Evolutionary conservation across 1,284 basidiomycete genomes (phyloP).

Genomic region (Fomitopsis palustris): DNA sequence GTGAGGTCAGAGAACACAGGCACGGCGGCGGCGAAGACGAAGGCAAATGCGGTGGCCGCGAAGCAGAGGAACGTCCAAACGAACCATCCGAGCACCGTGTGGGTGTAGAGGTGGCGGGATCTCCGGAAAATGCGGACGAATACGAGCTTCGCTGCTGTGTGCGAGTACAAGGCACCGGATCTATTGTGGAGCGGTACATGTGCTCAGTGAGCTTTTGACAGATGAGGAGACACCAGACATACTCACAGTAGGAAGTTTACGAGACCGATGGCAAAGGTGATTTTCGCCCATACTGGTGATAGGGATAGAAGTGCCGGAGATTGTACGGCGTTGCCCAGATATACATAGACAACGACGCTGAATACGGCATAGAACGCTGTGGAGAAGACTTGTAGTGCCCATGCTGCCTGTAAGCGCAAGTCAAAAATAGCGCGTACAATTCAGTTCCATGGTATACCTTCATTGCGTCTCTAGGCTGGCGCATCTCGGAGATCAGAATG

Average conservation of each 20-base stretch:
- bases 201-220: no score
- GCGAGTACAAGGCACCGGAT: slow-evolving; percentile 44
- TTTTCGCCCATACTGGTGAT: slow-evolving; percentile 47
- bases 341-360: slow-evolving; percentile 52
- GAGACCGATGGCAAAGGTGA: slow-evolving; percentile 43
- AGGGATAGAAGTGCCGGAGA: slow-evolving; percentile 54
- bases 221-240: no score
- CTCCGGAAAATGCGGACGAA: slow-evolving; percentile 61
- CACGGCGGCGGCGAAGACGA: slow-evolving; percentile 52
- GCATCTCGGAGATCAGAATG: slow-evolving; percentile 56
- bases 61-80: slow-evolving; percentile 50
- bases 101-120: slow-evolving; percentile 51
- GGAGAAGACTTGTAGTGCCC: slow-evolving; percentile 48
- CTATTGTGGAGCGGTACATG: slow-evolving; percentile 21
- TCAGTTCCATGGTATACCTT: slow-evolving; percentile 38
- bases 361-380: slow-evolving; percentile 48
- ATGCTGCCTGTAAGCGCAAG: slow-evolving; percentile 37
- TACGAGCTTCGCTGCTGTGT: slow-evolving; percentile 56
- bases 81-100: slow-evolving; percentile 56
- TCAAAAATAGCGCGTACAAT: not conserved
- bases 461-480: slow-evolving; percentile 48
- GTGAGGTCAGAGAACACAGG: slow-evolving; percentile 54
- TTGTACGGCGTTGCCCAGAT: slow-evolving; percentile 53
- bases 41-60: slow-evolving; percentile 41
- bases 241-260: slow-evolving; percentile 49